Conservation (phyloP, 1,284 basidiomycete species). For the Fomitopsis schrenkii region DNA sequence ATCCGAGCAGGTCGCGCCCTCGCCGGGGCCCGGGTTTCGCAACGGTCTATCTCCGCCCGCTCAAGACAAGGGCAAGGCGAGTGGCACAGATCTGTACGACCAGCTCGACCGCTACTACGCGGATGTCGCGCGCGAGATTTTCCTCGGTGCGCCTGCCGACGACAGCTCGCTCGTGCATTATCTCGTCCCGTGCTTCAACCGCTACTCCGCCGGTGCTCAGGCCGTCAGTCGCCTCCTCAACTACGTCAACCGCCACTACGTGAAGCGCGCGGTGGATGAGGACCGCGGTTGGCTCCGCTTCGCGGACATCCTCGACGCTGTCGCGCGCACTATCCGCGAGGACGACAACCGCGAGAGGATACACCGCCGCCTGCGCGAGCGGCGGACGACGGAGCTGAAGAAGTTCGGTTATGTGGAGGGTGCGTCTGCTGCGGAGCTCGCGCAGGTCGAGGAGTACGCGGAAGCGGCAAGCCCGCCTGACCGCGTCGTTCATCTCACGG, state of each 20-base stretch:
- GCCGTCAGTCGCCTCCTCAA: conserved; percentile 67
- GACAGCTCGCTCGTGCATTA: conserved; percentile 64
- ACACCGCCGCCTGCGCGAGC: conserved; percentile 52
- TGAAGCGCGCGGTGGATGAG: conserved; percentile 71
- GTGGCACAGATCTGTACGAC: conserved; percentile 66
- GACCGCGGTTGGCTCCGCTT: conserved; percentile 73
- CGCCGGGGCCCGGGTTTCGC: conserved; percentile 19
- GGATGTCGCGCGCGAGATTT: conserved; percentile 53
- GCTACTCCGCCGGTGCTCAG: conserved; percentile 60
- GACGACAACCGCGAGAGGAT: conserved; percentile 56
- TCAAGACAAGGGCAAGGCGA: conserved; percentile 27
- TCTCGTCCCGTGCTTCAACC: conserved; percentile 64
- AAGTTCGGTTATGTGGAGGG: conserved; percentile 65
- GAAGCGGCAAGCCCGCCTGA: conserved; percentile 67
- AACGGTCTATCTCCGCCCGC: conserved; percentile 19
- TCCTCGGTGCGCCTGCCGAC: conserved; percentile 60
- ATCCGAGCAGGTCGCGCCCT: conserved; percentile 33
- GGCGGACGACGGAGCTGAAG: conserved; percentile 53
- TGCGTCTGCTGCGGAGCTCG: conserved; percentile 42
- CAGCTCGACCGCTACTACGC: conserved; percentile 65
- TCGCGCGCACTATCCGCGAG: conserved; percentile 47
- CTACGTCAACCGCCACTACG: conserved; percentile 76
- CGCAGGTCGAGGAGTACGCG: conserved; percentile 59
- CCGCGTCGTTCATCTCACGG: conserved; percentile 57
- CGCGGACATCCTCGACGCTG: conserved; percentile 59